Evolutionary conservation across 345 rosid species (phyloP).

Genomic region (Excoecaria agallocha): DNA sequence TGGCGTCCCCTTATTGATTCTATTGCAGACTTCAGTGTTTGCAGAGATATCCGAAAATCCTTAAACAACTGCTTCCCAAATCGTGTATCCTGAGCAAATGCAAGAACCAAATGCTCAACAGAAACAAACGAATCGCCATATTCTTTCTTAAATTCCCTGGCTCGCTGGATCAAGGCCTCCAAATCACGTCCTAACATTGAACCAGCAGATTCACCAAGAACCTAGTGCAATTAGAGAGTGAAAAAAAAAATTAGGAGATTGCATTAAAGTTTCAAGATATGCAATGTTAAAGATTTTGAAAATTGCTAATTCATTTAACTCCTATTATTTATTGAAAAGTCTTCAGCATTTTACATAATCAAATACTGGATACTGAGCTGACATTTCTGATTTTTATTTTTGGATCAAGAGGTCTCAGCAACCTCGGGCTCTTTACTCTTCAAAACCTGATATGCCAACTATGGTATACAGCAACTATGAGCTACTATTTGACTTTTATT

Average conservation of each 20-base stretch:
- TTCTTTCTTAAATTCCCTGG: slow-evolving; percentile 84
- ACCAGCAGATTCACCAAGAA: slow-evolving; percentile 82
- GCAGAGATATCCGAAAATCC: slow-evolving; percentile 74
- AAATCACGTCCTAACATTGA: slow-evolving; percentile 95
- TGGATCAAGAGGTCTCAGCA: not conserved
- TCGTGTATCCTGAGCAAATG: slow-evolving; percentile 66
- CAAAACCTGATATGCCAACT: not conserved
- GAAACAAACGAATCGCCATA: slow-evolving; percentile 89
- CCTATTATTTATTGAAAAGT: not conserved
- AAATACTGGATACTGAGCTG: not conserved
- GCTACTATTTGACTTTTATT: not conserved
- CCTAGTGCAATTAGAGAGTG: slow-evolving; percentile 42
- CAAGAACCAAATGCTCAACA: slow-evolving; percentile 97
- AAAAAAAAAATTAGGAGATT: slow-evolving; percentile 18
- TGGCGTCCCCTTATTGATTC: slow-evolving; percentile 94
- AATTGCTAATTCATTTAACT: not conserved
- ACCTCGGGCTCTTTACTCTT: not conserved
- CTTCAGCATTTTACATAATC: not conserved
- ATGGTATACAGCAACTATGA: not conserved
- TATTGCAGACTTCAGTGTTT: slow-evolving; percentile 69
- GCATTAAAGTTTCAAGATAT: not conserved
- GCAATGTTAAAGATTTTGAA: not conserved
- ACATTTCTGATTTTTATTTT: not conserved
- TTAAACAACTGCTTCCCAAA: slow-evolving; percentile 86
- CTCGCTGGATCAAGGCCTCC: slow-evolving; percentile 77